Base-by-base conservation (phyloP, 2,329 filamentous ascomycete genomes). In the Pseudogymnoascus verrucosus region DNA sequence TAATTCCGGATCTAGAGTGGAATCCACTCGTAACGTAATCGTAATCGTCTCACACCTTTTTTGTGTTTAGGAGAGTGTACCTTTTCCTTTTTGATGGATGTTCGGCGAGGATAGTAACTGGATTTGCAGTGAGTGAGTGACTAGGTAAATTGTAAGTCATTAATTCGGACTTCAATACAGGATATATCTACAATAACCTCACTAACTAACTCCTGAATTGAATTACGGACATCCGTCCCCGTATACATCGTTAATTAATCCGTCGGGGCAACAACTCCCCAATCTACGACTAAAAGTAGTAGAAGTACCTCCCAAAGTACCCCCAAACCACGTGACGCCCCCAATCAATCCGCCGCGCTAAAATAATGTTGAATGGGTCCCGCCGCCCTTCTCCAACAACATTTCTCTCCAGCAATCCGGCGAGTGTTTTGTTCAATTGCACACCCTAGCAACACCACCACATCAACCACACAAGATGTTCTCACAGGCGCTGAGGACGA, bases 401-500 rank as follows among this genome's bases (percentile, higher is more conserved):
- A 39, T 40, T 40, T 40, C 39, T 40, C 37, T 40, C n/a, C 19
- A 7, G 7, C 16, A 40, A 19, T 7, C 6, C 39, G n/a, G 39
- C n/a, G 36, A 37, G 6, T n/a, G 39, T 40, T 40, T 40, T 40
- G 39, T 40, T 40, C 37, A 40, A 40, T 40, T 40, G 37, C 37
- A 39, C 14, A 16, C 37, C 37, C 14, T 14, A 39, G 14, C 28
- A 21, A 28, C 12, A 7, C 3, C 21, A 62, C 64, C 67, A 31
- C 28, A 31, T 31, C 70, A 1, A 19, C 39, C n/a, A 40, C 39
- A 19, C 36, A 78, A 74, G 76, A 91, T 91, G 88, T 85, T 91
- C 78, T 89, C 88, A 74, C 83, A 87, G 79, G 81, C 86, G 76
- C 78, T 89, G 75, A 82, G 85, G 79, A 80, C 84, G 73, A 82